phyloP scores from a whole-genome alignment of 192 early-diverging fungal species.

The Spizellomyces punctatus region DNA sequence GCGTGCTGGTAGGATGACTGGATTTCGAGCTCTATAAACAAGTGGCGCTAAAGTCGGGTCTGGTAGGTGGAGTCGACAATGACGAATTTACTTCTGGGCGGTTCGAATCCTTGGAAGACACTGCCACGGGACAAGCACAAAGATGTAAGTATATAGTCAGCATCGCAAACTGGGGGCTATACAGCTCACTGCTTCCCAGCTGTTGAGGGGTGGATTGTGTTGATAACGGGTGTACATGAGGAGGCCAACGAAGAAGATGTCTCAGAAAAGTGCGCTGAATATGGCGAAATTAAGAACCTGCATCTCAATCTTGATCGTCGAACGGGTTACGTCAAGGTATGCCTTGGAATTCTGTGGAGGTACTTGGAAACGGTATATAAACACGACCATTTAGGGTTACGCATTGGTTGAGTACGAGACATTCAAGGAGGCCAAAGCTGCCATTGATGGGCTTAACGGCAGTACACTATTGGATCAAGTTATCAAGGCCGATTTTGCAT shows the following conservation, averaged over 20 bases:
- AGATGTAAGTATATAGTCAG: conserved; percentile 38
- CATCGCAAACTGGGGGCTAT: no score
- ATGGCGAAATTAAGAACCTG: conserved; percentile 86
- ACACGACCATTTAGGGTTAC: conserved; percentile 71
- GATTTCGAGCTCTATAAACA: background rate
- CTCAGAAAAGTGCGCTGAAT: conserved; percentile 81
- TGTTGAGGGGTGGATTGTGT: conserved; percentile 94
- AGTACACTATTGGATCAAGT: conserved; percentile 74
- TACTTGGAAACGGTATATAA: background rate
- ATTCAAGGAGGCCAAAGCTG: conserved; percentile 76
- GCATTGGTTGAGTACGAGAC: conserved; percentile 87
- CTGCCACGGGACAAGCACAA: conserved; percentile 40
- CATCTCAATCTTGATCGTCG: conserved; percentile 93
- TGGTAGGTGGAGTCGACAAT: conserved; percentile 1
- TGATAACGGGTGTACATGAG: conserved; percentile 93
- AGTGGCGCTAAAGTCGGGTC: background rate
- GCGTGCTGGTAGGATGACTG: conserved; percentile 23
- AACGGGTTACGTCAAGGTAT: conserved; percentile 93
- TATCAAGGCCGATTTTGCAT: conserved; percentile 85
- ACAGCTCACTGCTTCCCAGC: conserved; percentile 33
- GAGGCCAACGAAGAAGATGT: conserved; percentile 93
- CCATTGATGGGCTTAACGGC: conserved; percentile 73
- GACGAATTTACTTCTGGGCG: conserved; percentile 5
- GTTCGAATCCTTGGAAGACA: conserved; percentile 46
- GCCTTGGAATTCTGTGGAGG: background rate